Base-by-base conservation (phyloP, 169 alveolate species). In the Besnoitia besnoiti region DNA sequence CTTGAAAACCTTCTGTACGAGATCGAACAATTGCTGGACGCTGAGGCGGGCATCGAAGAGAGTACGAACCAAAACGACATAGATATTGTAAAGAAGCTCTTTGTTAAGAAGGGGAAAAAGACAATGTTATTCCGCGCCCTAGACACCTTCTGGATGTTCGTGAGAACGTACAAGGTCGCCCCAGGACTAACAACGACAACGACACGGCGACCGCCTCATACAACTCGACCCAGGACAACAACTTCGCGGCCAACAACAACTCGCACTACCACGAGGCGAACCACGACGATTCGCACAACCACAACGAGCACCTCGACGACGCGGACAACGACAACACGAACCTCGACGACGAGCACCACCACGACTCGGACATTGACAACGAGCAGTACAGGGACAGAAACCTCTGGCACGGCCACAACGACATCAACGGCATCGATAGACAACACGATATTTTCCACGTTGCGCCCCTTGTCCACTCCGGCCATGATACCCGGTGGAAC, bases 401-500 rank as follows among this genome's bases (percentile, higher is more conserved):
- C 24, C 59, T 10, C 59, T 49, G 24, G 7, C 67, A 55, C 67
- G 30, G 27, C 67, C 27, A 55, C 67, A 55, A 19, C 67, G 67
- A 55, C 67, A 55, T 55, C 67, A 5, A 8, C 67, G 30, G 30
- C 67, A 19, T 55, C 67, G n/a, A 16, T 16, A n/a, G 24, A n/a
- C 24, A 55, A 19, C 67, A 55, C 67, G 33, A 16, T 19, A 21
- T 21, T 55, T 16, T 55, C 67, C 24, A 55, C 67, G 4, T 0
- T 55, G 67, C 67, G 67, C 24, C 30, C 67, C 24, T 55, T n/a
- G 24, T 55, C 67, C 67, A 55, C 67, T 55, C 33, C 67, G 67
- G 67, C 67, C 67, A n/a, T n/a, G 27, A 55, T 55, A 55, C 67
- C 67, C 33, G 67, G 67, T 55, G 67, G 67, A 55, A 55, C 67